A percentile compares a stretch with the other conserved stretches of the same genome.
phyloP scores from a whole-genome alignment of 345 rosid genomes.

The Anastatica hierochuntica region DNA sequence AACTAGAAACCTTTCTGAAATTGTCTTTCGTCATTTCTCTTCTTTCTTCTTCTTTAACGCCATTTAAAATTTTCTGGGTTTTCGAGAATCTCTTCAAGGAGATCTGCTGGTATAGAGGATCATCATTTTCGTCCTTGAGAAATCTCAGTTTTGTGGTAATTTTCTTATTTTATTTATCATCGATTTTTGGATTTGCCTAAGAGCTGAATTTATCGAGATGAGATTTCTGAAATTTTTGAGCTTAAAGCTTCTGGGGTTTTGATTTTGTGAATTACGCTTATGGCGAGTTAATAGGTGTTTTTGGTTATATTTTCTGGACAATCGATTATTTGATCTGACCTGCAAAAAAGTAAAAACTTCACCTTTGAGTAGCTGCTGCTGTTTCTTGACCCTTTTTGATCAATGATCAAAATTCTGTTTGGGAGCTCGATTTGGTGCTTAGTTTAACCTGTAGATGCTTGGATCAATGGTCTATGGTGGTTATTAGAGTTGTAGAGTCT shows the following conservation, averaged over 20 bases:
- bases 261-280: conserved; percentile 5
- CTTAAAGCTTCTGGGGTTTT: conserved; percentile 4
- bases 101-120: conserved; percentile 3
- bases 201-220: conserved; percentile 12
- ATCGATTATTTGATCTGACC: conserved; percentile 14
- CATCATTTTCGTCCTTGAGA: conserved; percentile 21
- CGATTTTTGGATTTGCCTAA: neutral
- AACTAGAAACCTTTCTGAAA: conserved; percentile 2
- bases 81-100: conserved; percentile 9
- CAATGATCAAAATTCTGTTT: conserved; percentile 1
- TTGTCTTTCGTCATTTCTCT: conserved; percentile 17
- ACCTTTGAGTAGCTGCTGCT: conserved; percentile 17
- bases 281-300: too few relatives aligned
- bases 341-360: neutral
- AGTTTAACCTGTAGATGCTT: conserved; percentile 11
- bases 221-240: neutral
- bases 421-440: conserved; percentile 13
- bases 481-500: too few relatives aligned
- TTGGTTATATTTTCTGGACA: neutral
- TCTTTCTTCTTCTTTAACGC: conserved; percentile 17
- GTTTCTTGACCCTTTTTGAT: conserved; percentile 2
- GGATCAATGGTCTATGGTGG: too few relatives aligned
- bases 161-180: neutral
- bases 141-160: neutral
- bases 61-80: conserved; percentile 12